These are phyloP conservation scores for Phaseolus lunatus DNA, from an alignment of 306 rosid genomes.

Conservation along the genomic window DNA sequence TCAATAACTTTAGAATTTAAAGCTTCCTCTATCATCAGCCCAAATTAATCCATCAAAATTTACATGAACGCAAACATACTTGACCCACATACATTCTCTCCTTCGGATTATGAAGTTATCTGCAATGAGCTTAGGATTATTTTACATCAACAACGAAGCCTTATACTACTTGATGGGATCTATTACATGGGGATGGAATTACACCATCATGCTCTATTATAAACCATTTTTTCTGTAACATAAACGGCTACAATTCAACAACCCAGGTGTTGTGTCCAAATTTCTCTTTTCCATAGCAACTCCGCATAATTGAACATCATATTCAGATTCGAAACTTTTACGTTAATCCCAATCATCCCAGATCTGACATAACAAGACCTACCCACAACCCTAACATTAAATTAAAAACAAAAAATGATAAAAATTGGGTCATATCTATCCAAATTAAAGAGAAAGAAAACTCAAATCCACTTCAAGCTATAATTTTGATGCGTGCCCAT, in stretches of 20 bases:
- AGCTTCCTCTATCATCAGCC: neutral
- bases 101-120: neutral
- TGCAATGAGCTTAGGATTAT: neutral
- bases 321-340: neutral
- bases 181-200: neutral
- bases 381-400: neutral
- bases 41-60: constrained; percentile 4
- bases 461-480: neutral
- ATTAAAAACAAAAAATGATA: neutral
- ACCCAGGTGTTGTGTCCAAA: neutral
- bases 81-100: neutral
- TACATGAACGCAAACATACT: neutral
- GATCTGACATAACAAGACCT: constrained; percentile 41
- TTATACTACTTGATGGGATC: neutral
- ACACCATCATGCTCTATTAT: neutral
- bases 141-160: neutral
- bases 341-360: constrained; percentile 33
- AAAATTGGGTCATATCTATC: neutral
- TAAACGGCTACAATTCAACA: neutral
- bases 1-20: neutral
- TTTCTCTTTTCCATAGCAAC: neutral
- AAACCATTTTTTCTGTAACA: neutral
- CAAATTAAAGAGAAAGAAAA: neutral
- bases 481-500: constrained; percentile 8
- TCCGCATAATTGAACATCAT: constrained; percentile 1